phyloP scores from a whole-genome alignment of 1,284 basidiomycete genomes.

The Ceratobasidium sp. region DNA sequence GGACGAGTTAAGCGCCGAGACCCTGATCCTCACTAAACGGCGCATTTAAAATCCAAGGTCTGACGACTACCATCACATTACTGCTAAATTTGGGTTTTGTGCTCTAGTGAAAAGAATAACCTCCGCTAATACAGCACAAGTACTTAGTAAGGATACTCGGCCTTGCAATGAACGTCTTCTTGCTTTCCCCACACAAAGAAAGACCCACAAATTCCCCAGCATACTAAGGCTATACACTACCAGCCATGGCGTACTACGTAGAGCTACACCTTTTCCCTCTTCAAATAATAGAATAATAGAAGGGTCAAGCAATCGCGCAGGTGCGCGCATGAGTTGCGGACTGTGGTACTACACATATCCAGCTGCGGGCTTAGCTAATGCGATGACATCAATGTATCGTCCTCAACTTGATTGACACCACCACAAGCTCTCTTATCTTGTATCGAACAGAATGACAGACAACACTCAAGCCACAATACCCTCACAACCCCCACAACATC shows the following conservation, averaged over 20 bases:
- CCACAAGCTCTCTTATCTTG: slow-evolving; percentile 1
- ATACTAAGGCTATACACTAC: too few species aligned
- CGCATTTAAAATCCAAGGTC: background rate
- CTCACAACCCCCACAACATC: background rate
- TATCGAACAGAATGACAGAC: slow-evolving; percentile 1
- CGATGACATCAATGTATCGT: slow-evolving; percentile 28
- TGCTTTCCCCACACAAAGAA: too few species aligned
- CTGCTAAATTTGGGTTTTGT: too few species aligned
- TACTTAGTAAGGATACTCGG: too few species aligned
- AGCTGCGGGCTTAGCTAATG: slow-evolving; percentile 32
- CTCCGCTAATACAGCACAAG: too few species aligned
- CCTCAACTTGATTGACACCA: slow-evolving; percentile 24
- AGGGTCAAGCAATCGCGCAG: too few species aligned
- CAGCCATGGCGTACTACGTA: too few species aligned
- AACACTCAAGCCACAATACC: slow-evolving; percentile 7
- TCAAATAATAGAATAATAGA: too few species aligned
- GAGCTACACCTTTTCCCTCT: too few species aligned
- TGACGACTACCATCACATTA: background rate
- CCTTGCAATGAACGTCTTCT: too few species aligned
- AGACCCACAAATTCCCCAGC: too few species aligned
- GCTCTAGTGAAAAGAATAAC: too few species aligned
- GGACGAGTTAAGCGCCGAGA: background rate
- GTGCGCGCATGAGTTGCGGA: background rate
- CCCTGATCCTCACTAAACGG: background rate
- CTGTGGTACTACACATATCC: slow-evolving; percentile 6